Conservation (phyloP, 2,329 filamentous ascomycete species). For the Penicillium sp. region DNA sequence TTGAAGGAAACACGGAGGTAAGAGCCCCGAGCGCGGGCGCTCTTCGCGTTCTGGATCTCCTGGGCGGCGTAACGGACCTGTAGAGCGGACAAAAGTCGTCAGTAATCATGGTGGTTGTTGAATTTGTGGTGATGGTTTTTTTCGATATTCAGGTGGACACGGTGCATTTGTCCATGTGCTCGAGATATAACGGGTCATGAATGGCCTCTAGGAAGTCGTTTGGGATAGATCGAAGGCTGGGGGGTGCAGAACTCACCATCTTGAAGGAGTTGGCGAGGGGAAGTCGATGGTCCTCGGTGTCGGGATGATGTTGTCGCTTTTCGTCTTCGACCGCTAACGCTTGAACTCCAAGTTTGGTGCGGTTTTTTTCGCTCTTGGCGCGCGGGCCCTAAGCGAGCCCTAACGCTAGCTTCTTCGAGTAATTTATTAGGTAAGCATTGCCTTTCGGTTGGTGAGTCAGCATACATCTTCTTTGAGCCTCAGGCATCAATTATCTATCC, state of each 20-base stretch:
- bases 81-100: conserved; percentile 27
- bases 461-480: background rate
- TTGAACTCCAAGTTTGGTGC: conserved; percentile 37
- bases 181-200: conserved; percentile 11
- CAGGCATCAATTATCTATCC: background rate
- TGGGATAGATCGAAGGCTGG: conserved; percentile 8
- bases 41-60: conserved; percentile 84
- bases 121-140: conserved; percentile 7
- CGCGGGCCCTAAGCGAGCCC: conserved; percentile 43
- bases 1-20: conserved; percentile 99
- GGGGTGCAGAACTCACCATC: conserved; percentile 43
- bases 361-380: conserved; percentile 44
- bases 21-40: conserved; percentile 94
- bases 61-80: conserved; percentile 96
- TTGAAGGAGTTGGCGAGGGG: conserved; percentile 45
- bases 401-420: conserved; percentile 36
- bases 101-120: conserved; percentile 26
- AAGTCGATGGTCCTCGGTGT: conserved; percentile 44
- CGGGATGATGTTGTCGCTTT: conserved; percentile 42
- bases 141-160: conserved; percentile 6
- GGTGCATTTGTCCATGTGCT: conserved; percentile 7
- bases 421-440: conserved; percentile 8
- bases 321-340: conserved; percentile 36
- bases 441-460: conserved; percentile 5
- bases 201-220: conserved; percentile 11